Base-by-base conservation (phyloP, 2,329 filamentous ascomycete species). In the Cytospora piceae region DNA sequence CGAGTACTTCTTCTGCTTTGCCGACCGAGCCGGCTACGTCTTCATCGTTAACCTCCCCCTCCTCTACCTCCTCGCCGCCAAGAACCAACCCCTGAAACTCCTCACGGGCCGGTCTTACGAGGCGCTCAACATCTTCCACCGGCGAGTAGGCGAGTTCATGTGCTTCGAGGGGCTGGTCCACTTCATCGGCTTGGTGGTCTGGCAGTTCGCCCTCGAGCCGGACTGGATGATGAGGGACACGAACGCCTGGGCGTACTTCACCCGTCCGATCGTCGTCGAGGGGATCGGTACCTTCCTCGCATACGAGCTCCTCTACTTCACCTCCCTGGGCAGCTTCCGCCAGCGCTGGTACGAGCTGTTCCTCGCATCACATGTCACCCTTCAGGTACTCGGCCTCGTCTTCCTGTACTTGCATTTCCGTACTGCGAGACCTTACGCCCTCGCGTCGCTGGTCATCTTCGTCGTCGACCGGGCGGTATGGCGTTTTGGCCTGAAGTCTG, bases 41-140 rank as follows among this genome's bases (percentile, higher is more conserved):
- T 83, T 83, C 69, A 73, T 81, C 59, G 79, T 77, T 71, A 83
- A 83, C 70, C 74, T 83, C 0, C 81, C 81, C 0, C 73, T 83
- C 4, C 78, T 90, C 3, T 90, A 90, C 72, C 77, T 90, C 5
- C 78, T 90, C 4, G 83, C 85, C 2, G 87, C 88, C 37, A 91
- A 90, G 73, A 90, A 87, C 66, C 87, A 89, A 68, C 88, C 87
- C 0, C 72, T 90, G 39, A 84, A 84, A 65, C 70, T 80, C 2
- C 76, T 90, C 22, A 89, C 87, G 0, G 87, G 87, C 4, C 82
- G 83, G 68, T 89, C 87, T 0, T 90, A 90, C 71, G 87, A 90
- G 74, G 82, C 84, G 6, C 77, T 90, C 52, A 89, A 90, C 72
- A 83, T 90, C 55, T 82, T 90, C 63, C 87, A 90, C 72, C 84